A percentile compares a stretch with the other conserved stretches of the same genome.
Conservation (phyloP, 345 rosid species). For the Anastatica hierochuntica region DNA sequence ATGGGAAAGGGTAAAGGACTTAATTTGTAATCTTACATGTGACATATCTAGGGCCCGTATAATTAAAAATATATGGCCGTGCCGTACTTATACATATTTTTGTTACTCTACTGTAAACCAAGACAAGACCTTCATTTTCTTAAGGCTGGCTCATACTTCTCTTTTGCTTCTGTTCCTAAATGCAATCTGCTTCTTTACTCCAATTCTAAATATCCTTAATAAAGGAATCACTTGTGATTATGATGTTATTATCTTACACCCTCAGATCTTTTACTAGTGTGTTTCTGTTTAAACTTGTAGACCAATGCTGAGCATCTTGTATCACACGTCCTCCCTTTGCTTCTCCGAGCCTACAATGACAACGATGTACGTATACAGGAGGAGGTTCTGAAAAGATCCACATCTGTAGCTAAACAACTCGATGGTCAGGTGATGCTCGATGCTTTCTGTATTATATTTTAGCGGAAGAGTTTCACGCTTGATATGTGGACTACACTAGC, state of each 20-base stretch:
- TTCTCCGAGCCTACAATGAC: conserved; percentile 91
- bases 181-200: background rate
- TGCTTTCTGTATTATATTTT: background rate
- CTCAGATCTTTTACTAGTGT: no score
- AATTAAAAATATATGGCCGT: background rate
- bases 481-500: no score
- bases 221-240: background rate
- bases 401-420: conserved; percentile 62
- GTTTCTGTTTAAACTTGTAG: conserved; percentile 31
- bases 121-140: conserved; percentile 7
- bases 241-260: background rate
- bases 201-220: background rate
- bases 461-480: no score
- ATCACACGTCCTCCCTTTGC: conserved; percentile 66
- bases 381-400: conserved; percentile 74
- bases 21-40: background rate
- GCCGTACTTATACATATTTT: background rate
- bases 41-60: background rate
- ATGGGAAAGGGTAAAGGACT: background rate
- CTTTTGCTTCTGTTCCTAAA: no score
- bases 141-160: background rate
- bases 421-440: conserved; percentile 63
- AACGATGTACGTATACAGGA: conserved; percentile 93
- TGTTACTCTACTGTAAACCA: background rate
- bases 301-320: conserved; percentile 55